These are phyloP conservation scores for Candida incommunis DNA, from an alignment of 805 yeast species.

Conservation along the genomic window DNA sequence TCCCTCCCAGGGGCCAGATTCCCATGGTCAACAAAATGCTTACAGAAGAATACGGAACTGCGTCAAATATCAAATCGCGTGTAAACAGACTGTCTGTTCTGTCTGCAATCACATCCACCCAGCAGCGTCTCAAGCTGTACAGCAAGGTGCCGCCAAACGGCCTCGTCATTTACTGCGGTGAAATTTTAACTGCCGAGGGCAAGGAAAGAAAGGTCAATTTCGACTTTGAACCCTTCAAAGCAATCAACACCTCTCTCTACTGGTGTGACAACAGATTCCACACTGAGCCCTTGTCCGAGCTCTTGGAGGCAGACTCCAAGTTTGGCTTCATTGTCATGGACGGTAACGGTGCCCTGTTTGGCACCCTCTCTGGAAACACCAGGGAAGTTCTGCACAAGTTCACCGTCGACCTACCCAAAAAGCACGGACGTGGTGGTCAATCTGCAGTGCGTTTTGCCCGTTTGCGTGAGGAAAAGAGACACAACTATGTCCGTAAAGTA, in stretches of 20 bases:
- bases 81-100: constrained; percentile 91
- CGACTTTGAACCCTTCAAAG: constrained; percentile 97
- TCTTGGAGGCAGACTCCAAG: constrained; percentile 87
- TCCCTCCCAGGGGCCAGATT: constrained; percentile 92
- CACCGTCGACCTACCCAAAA: constrained; percentile 94
- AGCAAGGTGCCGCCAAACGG: constrained; percentile 89
- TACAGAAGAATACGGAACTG: constrained; percentile 98
- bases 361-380: constrained; percentile 90
- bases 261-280: constrained; percentile 97
- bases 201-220: constrained; percentile 93
- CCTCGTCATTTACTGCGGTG: constrained; percentile 95
- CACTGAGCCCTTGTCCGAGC: constrained; percentile 89
- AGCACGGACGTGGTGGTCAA: constrained; percentile 99
- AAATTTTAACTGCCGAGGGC: constrained; percentile 91
- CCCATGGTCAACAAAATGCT: constrained; percentile 78
- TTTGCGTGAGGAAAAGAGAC: constrained; percentile 97
- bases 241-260: constrained; percentile 92
- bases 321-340: constrained; percentile 98
- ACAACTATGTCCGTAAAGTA: constrained; percentile 93
- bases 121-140: constrained; percentile 86
- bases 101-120: constrained; percentile 96
- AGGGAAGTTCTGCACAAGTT: constrained; percentile 93
- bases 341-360: constrained; percentile 97
- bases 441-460: constrained; percentile 98
- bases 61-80: constrained; percentile 94